Evolutionary conservation across 139 green algal species (phyloP).

Genomic region (Pseudopediastrum boryanum): DNA sequence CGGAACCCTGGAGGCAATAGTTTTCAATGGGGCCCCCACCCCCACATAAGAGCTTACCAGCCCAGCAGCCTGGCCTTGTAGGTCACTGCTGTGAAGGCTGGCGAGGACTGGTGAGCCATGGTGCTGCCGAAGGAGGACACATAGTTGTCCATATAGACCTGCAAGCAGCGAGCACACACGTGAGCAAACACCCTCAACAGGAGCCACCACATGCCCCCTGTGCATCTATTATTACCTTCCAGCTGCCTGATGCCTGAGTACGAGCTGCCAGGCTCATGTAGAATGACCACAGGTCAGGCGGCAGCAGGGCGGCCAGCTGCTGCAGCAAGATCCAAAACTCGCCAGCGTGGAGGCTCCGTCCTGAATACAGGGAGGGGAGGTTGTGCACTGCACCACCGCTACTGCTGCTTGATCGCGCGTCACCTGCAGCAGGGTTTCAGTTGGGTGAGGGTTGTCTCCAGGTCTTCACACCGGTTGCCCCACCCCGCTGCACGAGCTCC

Average conservation of each 20-base stretch:
- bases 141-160: too few relatives aligned
- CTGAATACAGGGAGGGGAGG: not conserved
- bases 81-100: too few relatives aligned
- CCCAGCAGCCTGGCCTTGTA: too few relatives aligned
- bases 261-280: slow-evolving; percentile 10
- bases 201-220: too few relatives aligned
- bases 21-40: not conserved
- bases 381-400: not conserved
- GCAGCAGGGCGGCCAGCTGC: slow-evolving; percentile 4
- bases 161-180: not conserved
- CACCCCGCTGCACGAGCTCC: not conserved
- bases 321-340: not conserved
- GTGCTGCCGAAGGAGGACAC: too few relatives aligned
- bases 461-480: too few relatives aligned
- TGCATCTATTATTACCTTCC: not conserved
- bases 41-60: not conserved
- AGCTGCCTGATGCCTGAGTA: not conserved
- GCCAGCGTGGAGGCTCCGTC: not conserved
- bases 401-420: not conserved
- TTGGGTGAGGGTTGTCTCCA: too few relatives aligned
- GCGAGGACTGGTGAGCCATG: too few relatives aligned
- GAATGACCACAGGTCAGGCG: not conserved
- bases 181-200: slow-evolving; percentile 1
- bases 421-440: not conserved
- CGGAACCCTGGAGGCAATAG: not conserved